Conservation (phyloP, 306 rosid species). For the Dicorynia guianensis region DNA sequence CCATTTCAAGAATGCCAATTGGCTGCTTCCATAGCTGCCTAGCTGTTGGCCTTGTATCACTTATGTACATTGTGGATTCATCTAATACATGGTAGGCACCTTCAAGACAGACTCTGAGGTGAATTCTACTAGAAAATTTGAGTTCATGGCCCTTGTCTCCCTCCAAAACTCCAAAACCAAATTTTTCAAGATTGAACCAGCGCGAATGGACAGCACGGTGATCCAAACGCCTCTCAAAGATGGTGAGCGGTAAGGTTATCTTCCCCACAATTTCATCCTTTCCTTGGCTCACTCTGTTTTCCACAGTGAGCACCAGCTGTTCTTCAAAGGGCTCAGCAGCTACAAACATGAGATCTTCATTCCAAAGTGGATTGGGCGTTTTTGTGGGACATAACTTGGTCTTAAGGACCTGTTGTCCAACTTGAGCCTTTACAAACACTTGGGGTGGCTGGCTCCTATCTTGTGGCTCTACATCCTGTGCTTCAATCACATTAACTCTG, state of each 20-base stretch:
- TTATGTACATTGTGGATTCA: slow-evolving; percentile 69
- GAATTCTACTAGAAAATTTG: slow-evolving; percentile 62
- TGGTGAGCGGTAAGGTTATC: slow-evolving; percentile 40
- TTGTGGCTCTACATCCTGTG: slow-evolving; percentile 63
- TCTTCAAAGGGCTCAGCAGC: slow-evolving; percentile 78
- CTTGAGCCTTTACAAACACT: slow-evolving; percentile 59
- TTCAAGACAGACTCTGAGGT: slow-evolving; percentile 65
- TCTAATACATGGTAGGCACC: slow-evolving; percentile 77
- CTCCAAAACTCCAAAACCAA: slow-evolving; percentile 64
- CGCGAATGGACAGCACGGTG: slow-evolving; percentile 62
- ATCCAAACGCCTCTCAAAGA: slow-evolving; percentile 66
- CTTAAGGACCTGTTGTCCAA: slow-evolving; percentile 64
- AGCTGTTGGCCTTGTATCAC: slow-evolving; percentile 72
- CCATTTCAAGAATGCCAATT: slow-evolving; percentile 69
- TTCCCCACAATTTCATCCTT: slow-evolving; percentile 60
- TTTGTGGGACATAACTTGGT: slow-evolving; percentile 55
- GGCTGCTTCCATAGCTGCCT: slow-evolving; percentile 77
- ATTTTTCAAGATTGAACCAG: slow-evolving; percentile 67
- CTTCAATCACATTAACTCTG: slow-evolving; percentile 71
- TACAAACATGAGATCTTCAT: slow-evolving; percentile 65
- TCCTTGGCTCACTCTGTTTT: slow-evolving; percentile 44
- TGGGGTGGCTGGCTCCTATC: slow-evolving; percentile 62
- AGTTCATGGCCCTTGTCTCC: slow-evolving; percentile 64
- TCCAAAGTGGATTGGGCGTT: slow-evolving; percentile 63
- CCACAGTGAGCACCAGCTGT: slow-evolving; percentile 55